phyloP scores from a whole-genome alignment of 306 rosid genomes.

The Arachis stenosperma region DNA sequence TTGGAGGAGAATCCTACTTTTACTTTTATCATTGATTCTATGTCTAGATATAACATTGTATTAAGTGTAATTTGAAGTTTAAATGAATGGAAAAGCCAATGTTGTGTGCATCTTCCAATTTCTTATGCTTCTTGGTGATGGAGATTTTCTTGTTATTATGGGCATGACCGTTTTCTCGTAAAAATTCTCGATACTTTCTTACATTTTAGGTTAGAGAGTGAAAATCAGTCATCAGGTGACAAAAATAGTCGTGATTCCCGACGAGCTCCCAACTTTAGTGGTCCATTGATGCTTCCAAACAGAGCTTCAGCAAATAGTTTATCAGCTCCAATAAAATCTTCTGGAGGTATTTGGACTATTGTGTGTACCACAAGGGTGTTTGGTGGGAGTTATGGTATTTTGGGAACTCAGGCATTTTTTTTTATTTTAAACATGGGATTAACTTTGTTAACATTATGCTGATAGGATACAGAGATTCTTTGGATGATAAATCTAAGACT shows the following conservation, averaged over 20 bases:
- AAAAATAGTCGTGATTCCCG: conserved; percentile 64
- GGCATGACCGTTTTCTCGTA: conserved; percentile 3
- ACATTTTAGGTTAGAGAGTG: conserved; percentile 72
- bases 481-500: conserved; percentile 93
- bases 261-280: conserved; percentile 92
- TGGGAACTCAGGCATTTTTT: conserved; percentile 12
- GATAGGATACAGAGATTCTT: conserved; percentile 88
- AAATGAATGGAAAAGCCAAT: conserved; percentile 19
- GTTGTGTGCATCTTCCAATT: conserved; percentile 6
- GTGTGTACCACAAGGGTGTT: conserved; percentile 22
- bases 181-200: conserved; percentile 33
- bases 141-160: conserved; percentile 26
- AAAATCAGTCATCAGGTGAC: conserved; percentile 55
- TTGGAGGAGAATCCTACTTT: conserved; percentile 9
- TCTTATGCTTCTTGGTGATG: conserved; percentile 26
- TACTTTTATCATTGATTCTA: conserved; percentile 20
- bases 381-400: conserved; percentile 25
- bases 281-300: conserved; percentile 97
- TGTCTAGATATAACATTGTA: conserved; percentile 3
- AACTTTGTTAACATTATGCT: conserved; percentile 35
- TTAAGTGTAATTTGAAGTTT: conserved; percentile 26
- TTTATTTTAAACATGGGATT: conserved; percentile 35
- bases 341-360: conserved; percentile 78
- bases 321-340: conserved; percentile 96
- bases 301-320: conserved; percentile 99